Conservation (phyloP, 495 filamentous ascomycete species). For the Oleoguttula mirabilis region DNA sequence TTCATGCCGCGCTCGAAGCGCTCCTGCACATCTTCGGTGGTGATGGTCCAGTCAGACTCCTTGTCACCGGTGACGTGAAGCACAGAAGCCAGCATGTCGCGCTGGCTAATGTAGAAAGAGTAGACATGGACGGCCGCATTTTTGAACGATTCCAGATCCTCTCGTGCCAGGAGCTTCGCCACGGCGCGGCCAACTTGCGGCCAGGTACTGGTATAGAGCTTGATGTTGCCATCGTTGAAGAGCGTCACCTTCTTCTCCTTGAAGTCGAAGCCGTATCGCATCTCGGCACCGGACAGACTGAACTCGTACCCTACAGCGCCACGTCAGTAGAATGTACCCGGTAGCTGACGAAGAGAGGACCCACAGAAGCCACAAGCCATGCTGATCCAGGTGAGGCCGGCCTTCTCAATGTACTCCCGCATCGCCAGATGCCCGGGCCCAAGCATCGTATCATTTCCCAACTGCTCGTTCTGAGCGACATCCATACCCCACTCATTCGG, state of each 20-base stretch:
- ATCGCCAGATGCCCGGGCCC: background rate
- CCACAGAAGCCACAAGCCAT: conserved; percentile 35
- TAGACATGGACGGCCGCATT: conserved; percentile 24
- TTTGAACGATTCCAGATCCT: conserved; percentile 24
- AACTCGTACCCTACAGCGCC: conserved; percentile 51
- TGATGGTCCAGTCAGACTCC: conserved; percentile 45
- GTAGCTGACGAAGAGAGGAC: too few relatives aligned
- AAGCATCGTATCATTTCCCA: background rate
- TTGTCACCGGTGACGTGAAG: conserved; percentile 42
- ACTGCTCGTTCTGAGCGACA: background rate
- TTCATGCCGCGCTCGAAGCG: conserved; percentile 34
- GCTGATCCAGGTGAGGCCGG: background rate
- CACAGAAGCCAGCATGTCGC: conserved; percentile 36
- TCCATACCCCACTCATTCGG: conserved; percentile 38
- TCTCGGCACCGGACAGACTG: conserved; percentile 27
- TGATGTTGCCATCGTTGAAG: conserved; percentile 38
- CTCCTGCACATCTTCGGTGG: conserved; percentile 31
- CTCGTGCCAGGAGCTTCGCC: conserved; percentile 19
- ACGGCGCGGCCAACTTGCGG: conserved; percentile 35
- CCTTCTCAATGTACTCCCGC: conserved; percentile 29
- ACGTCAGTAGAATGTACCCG: too few relatives aligned
- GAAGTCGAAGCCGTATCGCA: conserved; percentile 39
- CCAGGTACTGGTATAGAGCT: conserved; percentile 33
- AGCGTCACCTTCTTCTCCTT: conserved; percentile 29
- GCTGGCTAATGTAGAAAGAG: conserved; percentile 35